Percentiles rank a stretch among this genome's conserved stretches.
phyloP scores from a whole-genome alignment of 2,329 filamentous ascomycete species.

The Leptographium wingfieldii region DNA sequence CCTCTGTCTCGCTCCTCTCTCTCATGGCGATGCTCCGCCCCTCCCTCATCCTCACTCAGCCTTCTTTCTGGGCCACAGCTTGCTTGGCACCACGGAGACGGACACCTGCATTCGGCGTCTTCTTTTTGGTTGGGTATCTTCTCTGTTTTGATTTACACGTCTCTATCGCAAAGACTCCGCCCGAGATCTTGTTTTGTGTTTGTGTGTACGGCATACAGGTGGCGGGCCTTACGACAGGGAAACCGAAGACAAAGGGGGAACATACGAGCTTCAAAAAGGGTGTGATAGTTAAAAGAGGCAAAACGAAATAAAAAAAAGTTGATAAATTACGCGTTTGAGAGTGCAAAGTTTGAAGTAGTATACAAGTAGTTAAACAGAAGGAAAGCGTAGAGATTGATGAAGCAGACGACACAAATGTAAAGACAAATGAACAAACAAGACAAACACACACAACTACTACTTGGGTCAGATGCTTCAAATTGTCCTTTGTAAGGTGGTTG shows the following conservation, averaged over 20 bases:
- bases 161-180: slow-evolving; percentile 6
- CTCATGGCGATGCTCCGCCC: background rate
- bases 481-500: slow-evolving; percentile 50
- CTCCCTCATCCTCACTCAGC: background rate
- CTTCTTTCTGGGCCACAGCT: background rate
- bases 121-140: slow-evolving; percentile 11
- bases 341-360: background rate
- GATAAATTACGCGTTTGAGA: background rate
- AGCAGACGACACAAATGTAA: background rate
- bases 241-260: background rate
- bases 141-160: slow-evolving; percentile 22
- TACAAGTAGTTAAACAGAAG: background rate
- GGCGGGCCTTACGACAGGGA: background rate
- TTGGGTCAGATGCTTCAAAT: slow-evolving; percentile 54
- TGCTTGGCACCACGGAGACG: background rate
- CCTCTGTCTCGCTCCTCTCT: background rate
- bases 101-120: slow-evolving; percentile 43
- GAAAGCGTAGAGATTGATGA: too few species aligned
- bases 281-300: background rate
- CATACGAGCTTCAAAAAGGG: background rate
- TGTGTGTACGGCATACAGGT: background rate
- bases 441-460: slow-evolving; percentile 13
- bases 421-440: background rate
- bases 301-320: background rate
- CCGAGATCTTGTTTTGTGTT: background rate